phyloP scores from a whole-genome alignment of 345 rosid genomes.

The Rubroshorea leprosula region DNA sequence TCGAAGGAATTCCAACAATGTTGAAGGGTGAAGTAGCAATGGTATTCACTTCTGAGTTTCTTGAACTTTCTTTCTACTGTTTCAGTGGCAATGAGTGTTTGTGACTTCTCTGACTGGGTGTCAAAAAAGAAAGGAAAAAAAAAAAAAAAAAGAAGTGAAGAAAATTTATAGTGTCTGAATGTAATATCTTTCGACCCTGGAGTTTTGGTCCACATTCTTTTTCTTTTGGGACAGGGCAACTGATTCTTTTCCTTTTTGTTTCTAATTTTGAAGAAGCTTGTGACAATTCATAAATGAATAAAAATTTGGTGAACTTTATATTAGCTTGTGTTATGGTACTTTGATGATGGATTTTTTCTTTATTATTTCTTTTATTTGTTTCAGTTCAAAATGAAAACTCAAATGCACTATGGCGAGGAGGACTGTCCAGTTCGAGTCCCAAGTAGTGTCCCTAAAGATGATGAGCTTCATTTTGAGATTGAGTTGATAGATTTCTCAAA shows the following conservation, averaged over 20 bases:
- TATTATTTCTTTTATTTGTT: conserved; percentile 8
- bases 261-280: not conserved
- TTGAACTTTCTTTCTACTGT: not conserved
- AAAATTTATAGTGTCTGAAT: not conserved
- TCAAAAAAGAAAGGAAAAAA: not conserved
- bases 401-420: conserved; percentile 86
- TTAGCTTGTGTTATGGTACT: not conserved
- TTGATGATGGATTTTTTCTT: not conserved
- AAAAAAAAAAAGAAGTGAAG: not conserved
- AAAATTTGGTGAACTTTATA: not conserved
- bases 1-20: conserved; percentile 93
- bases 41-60: conserved; percentile 38
- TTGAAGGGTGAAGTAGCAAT: conserved; percentile 90
- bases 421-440: conserved; percentile 78
- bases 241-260: not conserved
- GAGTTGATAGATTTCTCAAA: conserved; percentile 75
- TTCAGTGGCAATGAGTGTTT: not conserved
- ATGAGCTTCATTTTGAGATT: conserved; percentile 96
- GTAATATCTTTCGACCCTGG: not conserved
- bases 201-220: conserved; percentile 3
- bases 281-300: too few relatives aligned
- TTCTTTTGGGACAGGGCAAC: not conserved
- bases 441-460: conserved; percentile 67
- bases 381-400: conserved; percentile 95
- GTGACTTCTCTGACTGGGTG: not conserved